Percentiles rank a stretch among this genome's conserved stretches.
phyloP scores from a whole-genome alignment of 2,329 filamentous ascomycete genomes.

The Pyricularia sp. region DNA sequence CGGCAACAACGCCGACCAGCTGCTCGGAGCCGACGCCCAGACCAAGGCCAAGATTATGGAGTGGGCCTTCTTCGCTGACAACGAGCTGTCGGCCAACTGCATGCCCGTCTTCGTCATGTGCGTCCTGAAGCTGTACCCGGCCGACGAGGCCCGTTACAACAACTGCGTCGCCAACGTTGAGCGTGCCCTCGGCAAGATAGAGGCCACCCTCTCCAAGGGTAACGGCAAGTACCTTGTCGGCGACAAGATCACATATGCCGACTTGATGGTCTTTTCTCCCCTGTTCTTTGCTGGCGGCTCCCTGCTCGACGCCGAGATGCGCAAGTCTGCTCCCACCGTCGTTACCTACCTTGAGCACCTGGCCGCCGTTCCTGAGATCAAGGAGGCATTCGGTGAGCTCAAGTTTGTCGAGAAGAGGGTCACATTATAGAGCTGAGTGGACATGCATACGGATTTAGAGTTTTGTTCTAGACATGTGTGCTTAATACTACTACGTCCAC shows the following conservation, averaged over 20 bases:
- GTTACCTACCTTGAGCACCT: slow-evolving; percentile 22
- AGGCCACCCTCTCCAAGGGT: slow-evolving; percentile 18
- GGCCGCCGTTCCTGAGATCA: slow-evolving; percentile 21
- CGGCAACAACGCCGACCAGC: slow-evolving; percentile 32
- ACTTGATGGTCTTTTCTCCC: slow-evolving; percentile 22
- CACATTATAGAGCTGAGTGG: neutral
- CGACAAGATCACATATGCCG: slow-evolving; percentile 26
- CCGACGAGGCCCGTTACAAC: slow-evolving; percentile 17
- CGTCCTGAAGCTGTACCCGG: slow-evolving; percentile 18
- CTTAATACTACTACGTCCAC: neutral
- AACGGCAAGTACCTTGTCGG: slow-evolving; percentile 28
- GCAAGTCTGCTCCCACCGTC: slow-evolving; percentile 21
- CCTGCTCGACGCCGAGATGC: slow-evolving; percentile 24
- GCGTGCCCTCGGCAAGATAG: slow-evolving; percentile 20
- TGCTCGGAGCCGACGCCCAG: slow-evolving; percentile 30
- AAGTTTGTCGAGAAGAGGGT: slow-evolving; percentile 20
- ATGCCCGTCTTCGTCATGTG: slow-evolving; percentile 16
- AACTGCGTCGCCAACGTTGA: slow-evolving; percentile 11
- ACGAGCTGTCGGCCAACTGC: slow-evolving; percentile 19
- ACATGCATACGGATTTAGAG: neutral
- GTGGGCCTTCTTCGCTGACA: slow-evolving; percentile 34
- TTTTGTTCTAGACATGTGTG: neutral
- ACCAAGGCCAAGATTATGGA: slow-evolving; percentile 31
- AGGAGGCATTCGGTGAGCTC: slow-evolving; percentile 20
- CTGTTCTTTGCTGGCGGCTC: slow-evolving; percentile 16